Evolutionary conservation across 306 rosid species (phyloP).

Genomic region (Vachellia collinsii): DNA sequence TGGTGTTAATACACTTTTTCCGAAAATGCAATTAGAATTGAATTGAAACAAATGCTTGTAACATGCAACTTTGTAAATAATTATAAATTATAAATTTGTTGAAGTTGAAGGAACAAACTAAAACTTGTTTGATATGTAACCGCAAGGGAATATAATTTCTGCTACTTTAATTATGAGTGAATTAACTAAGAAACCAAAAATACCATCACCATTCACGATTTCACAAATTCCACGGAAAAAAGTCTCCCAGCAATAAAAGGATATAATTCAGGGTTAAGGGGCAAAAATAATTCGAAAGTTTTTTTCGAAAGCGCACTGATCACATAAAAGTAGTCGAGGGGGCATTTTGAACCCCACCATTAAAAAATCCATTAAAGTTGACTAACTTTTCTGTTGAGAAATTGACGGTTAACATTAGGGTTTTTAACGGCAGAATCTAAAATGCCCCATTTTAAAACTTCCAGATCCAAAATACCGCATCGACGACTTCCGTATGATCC

Average conservation of each 20-base stretch:
- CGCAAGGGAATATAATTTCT: not conserved
- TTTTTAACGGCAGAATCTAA: too few species aligned
- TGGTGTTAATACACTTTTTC: not conserved
- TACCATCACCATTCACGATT: not conserved
- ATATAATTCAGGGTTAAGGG: too few species aligned
- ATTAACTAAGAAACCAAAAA: slow-evolving; percentile 11
- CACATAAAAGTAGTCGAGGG: too few species aligned
- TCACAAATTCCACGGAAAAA: not conserved
- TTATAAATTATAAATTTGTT: not conserved
- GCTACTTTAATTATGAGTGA: slow-evolving; percentile 1
- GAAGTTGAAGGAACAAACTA: not conserved
- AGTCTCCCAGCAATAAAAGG: not conserved
- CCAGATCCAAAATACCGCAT: too few species aligned
- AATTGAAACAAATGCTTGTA: not conserved
- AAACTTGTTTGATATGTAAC: not conserved
- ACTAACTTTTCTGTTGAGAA: too few species aligned
- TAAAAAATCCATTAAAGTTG: too few species aligned
- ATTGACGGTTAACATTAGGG: too few species aligned
- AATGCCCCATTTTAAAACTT: too few species aligned
- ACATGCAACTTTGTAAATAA: not conserved
- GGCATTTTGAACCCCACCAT: too few species aligned
- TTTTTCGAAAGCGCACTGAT: too few species aligned
- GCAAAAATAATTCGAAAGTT: too few species aligned
- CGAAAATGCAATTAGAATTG: not conserved
- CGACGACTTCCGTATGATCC: too few species aligned